Evolutionary conservation across 2,329 filamentous ascomycete species (phyloP), one percentile per base, ranked within the genome.

Genomic region (Venturiaceae sp.): DNA sequence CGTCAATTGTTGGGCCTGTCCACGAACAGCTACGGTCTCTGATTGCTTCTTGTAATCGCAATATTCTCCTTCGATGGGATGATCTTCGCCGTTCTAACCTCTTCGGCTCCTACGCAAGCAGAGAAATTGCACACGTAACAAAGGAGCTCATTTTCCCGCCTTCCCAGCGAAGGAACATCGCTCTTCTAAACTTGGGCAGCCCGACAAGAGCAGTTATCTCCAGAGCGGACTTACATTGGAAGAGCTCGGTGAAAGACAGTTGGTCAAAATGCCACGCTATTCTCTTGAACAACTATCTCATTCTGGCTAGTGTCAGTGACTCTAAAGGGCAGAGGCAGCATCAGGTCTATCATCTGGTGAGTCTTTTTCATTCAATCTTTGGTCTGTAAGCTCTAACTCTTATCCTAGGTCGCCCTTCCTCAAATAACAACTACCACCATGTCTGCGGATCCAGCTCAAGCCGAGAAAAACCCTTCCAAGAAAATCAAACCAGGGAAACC

Each of bases 191-290:
- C 14, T n/a, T 56, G 37, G 34, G 19, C 5, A 36, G 30, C 7
- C 53, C 53, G 30, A 56, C 53, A 2, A 39, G 53, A 30, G 21
- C 34, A 9, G 53, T 56, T 11, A 56, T 56, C 2, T 33, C 37
- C 16, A 28, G 53, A 39, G 53, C 53, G 14, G 53, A 56, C 32
- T 21, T 56, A 28, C 53, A 56, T 19, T 56, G 53, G 53, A 56
- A 56, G 21, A 33, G 21, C 14, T 36, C 26, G 1, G 28, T 32
- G 9, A 56, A 37, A 26, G 34, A 56, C 14, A 56, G 26, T 28
- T 56, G 53, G 53, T 56, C 53, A 28, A 56, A 44, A 44, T 56
- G 53, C 34, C 53, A 56, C 36, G 53, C 53, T 14, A 44, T 56
- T 2, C 34, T 56, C 2, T 28, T 56, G 8, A 56, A 56, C 36